A percentile compares a stretch with the other conserved stretches of the same genome.
These are phyloP conservation scores for Tilletia caries DNA, from an alignment of 1,284 basidiomycete genomes.

Conservation along the genomic window DNA sequence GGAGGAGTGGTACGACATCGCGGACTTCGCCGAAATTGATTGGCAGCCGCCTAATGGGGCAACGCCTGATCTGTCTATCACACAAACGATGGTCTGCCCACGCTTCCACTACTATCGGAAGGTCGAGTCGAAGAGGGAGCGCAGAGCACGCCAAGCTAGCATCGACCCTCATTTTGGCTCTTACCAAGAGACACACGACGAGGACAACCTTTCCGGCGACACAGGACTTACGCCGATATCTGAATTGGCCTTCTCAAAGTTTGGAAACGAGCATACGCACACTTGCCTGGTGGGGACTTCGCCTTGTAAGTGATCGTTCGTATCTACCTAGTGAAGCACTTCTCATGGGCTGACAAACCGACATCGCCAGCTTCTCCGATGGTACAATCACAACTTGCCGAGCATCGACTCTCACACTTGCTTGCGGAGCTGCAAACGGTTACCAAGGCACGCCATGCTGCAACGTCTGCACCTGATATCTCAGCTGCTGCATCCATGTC, in stretches of 20 bases:
- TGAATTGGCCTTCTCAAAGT: conserved; percentile 62
- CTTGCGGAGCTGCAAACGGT: conserved; percentile 46
- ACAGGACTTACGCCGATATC: background rate
- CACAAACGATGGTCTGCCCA: conserved; percentile 73
- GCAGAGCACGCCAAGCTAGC: conserved; percentile 45
- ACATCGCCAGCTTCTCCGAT: conserved; percentile 63
- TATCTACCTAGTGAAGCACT: background rate
- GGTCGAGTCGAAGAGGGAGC: conserved; percentile 58
- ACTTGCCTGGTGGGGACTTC: conserved; percentile 64
- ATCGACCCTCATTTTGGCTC: background rate
- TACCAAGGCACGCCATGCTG: background rate
- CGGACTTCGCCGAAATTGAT: conserved; percentile 81
- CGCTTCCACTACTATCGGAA: conserved; percentile 70
- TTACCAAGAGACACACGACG: background rate
- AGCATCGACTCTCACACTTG: conserved; percentile 57
- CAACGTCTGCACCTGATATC: background rate
- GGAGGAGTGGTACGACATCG: conserved; percentile 58
- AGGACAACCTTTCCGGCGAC: background rate
- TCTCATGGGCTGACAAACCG: background rate
- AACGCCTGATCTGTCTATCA: conserved; percentile 63
- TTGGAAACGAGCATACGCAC: conserved; percentile 82
- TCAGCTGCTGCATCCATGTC: background rate
- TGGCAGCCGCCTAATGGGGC: conserved; percentile 62
- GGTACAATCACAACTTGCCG: conserved; percentile 68
- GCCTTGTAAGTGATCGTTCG: conserved; percentile 15